A percentile compares a stretch with the other conserved stretches of the same genome.
These are phyloP conservation scores for Didymella glomerata DNA, from an alignment of 2,329 filamentous ascomycete genomes.

Conservation along the genomic window DNA sequence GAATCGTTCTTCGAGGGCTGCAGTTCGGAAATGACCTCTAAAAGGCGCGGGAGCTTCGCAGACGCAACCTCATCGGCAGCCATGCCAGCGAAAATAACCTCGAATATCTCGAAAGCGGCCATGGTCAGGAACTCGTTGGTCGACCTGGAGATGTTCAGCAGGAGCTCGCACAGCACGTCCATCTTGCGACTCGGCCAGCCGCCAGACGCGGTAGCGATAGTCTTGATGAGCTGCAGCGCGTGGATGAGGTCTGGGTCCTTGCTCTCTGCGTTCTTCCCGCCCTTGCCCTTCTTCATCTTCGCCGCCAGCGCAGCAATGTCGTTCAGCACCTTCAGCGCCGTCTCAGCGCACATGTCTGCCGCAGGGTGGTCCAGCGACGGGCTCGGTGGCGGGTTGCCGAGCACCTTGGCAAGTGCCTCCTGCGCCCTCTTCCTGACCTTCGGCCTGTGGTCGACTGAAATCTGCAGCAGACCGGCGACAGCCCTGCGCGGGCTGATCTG, in stretches of 20 bases:
- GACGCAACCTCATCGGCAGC: constrained; percentile 80
- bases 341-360: constrained; percentile 94
- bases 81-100: constrained; percentile 95
- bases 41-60: constrained; percentile 84
- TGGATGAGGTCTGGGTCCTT: constrained; percentile 90
- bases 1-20: constrained; percentile 93
- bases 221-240: constrained; percentile 89
- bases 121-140: constrained; percentile 97
- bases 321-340: constrained; percentile 80
- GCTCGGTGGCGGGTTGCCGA: constrained; percentile 86
- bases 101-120: constrained; percentile 95
- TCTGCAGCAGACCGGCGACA: constrained; percentile 82
- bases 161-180: constrained; percentile 85
- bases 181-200: constrained; percentile 98
- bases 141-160: constrained; percentile 86
- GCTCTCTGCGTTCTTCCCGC: constrained; percentile 62
- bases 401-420: constrained; percentile 83
- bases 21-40: constrained; percentile 91
- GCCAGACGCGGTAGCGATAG: constrained; percentile 82
- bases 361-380: constrained; percentile 94
- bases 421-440: constrained; percentile 95
- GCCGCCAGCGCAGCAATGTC: constrained; percentile 76
- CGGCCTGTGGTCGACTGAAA: constrained; percentile 85
- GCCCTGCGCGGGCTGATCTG: constrained; percentile 87
- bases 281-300: constrained; percentile 71